Evolutionary conservation across 1,284 basidiomycete species (phyloP), one percentile per base, ranked within the genome.

Genomic region (Salmacisia buchloeana): DNA sequence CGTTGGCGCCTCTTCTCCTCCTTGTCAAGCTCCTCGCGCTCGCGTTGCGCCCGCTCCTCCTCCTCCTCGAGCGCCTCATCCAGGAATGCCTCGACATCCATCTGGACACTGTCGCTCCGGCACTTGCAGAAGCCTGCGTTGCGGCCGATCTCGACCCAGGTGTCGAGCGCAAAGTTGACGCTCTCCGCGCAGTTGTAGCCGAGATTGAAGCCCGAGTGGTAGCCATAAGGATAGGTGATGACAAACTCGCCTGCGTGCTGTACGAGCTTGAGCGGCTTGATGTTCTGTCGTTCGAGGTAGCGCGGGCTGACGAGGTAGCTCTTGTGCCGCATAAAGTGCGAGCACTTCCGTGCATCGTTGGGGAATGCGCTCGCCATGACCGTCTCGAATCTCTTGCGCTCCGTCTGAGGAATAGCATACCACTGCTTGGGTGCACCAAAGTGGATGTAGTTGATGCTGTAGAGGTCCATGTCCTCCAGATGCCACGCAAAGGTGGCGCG

Each of bases 391-490:
- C 77, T 72, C 62, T 71, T 62, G 83, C 82, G 3, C 90, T 88
- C 70, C 89, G 86, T 34, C 84, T 97, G 94, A 7, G 94, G 94
- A 34, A 97, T 86, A 0, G 93, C 88, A 80, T 98, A 98, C 94
- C 96, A 99, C 78, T 91, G 84, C 75, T 86, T 98, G 0, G 93
- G 94, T 0, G 94, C 94, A 2, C 94, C 94, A 77, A 97, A 98
- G 81, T 99, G 94, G 67, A 99, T 93, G 78, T 96, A 97, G 81
- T 97, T 98, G 83, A 98, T 98, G 62, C 92, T 94, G 82, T 94
- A 96, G 2, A 98, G 84, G 78, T 97, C 94, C 72, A 83, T 83
- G 69, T 85, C 86, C 74, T 98, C 94, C 56, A 98, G 94, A 74
- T 98, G 94, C 96, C 96, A 99, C 0, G 94, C 92, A 81, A 98